A percentile compares a stretch with the other conserved stretches of the same genome.
These are phyloP conservation scores for Populus tremula DNA, from an alignment of 345 rosid species.

Conservation along the genomic window DNA sequence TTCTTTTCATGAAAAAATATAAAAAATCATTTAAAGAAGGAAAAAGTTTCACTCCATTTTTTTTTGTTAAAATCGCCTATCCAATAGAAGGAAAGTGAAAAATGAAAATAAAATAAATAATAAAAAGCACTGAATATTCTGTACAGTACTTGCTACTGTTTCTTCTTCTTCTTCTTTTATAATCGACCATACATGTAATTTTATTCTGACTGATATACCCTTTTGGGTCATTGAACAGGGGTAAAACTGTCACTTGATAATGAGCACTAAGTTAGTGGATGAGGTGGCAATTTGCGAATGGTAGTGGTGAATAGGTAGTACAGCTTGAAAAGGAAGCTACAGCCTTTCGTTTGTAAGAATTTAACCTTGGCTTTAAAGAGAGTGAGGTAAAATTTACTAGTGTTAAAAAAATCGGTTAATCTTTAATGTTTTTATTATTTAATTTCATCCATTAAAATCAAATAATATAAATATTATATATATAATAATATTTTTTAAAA, in stretches of 20 bases:
- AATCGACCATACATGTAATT: not conserved
- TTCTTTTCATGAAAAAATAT: constrained; percentile 26
- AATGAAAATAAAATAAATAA: constrained; percentile 15
- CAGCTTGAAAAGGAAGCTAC: not conserved
- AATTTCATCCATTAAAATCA: no score
- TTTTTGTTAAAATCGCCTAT: constrained; percentile 43
- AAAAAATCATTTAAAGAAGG: not conserved
- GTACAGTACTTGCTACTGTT: not conserved
- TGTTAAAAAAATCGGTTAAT: no score
- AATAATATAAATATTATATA: no score
- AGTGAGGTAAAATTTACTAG: constrained; percentile 38
- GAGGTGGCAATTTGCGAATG: constrained; percentile 29
- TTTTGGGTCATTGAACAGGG: not conserved
- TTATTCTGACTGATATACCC: no score
- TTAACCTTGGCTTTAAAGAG: constrained; percentile 14
- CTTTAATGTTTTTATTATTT: no score
- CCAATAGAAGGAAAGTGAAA: constrained; percentile 32
- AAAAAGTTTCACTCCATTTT: not conserved
- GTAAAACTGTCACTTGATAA: not conserved
- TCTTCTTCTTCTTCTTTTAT: constrained; percentile 14
- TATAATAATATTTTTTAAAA: no score
- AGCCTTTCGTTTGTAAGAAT: not conserved
- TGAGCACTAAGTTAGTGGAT: not conserved
- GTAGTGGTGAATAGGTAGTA: not conserved
- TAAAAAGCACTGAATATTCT: not conserved